These are phyloP conservation scores for Thielaviopsis musarum DNA, from an alignment of 2,329 filamentous ascomycete species.

Conservation along the genomic window DNA sequence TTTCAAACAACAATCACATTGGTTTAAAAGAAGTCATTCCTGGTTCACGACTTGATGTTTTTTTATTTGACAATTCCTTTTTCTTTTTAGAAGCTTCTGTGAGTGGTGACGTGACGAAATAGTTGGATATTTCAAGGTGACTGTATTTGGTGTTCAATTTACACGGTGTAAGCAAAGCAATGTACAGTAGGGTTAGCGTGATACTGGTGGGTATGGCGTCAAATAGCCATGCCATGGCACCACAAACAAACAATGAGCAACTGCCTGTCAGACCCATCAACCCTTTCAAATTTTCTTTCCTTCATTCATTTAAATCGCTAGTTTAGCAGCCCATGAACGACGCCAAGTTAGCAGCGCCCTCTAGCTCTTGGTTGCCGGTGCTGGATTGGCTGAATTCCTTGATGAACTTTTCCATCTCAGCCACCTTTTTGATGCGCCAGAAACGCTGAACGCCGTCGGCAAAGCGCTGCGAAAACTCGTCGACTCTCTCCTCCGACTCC, in stretches of 20 bases:
- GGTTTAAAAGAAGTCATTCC: not conserved
- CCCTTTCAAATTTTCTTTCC: not conserved
- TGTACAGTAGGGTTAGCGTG: too few relatives aligned
- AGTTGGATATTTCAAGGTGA: too few relatives aligned
- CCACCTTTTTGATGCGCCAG: slow-evolving; percentile 54
- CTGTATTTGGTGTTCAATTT: too few relatives aligned
- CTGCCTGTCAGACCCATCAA: too few relatives aligned
- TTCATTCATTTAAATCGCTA: not conserved
- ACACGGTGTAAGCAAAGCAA: too few relatives aligned
- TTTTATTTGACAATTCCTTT: not conserved
- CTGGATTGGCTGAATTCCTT: slow-evolving; percentile 17
- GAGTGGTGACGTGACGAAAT: not conserved
- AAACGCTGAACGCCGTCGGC: slow-evolving; percentile 55
- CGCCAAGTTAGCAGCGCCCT: slow-evolving; percentile 18
- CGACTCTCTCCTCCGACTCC: slow-evolving; percentile 54
- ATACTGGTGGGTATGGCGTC: too few relatives aligned
- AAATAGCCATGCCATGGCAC: too few relatives aligned
- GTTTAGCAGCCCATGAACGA: slow-evolving; percentile 18
- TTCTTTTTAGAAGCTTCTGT: not conserved
- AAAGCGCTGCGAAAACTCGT: slow-evolving; percentile 43
- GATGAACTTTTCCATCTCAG: slow-evolving; percentile 48
- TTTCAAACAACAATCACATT: not conserved
- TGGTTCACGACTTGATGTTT: slow-evolving; percentile 16
- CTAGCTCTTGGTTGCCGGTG: slow-evolving; percentile 12
- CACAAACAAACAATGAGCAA: too few relatives aligned